These are phyloP conservation scores for Saturnispora sanitii DNA, from an alignment of 805 yeast species.

Conservation along the genomic window DNA sequence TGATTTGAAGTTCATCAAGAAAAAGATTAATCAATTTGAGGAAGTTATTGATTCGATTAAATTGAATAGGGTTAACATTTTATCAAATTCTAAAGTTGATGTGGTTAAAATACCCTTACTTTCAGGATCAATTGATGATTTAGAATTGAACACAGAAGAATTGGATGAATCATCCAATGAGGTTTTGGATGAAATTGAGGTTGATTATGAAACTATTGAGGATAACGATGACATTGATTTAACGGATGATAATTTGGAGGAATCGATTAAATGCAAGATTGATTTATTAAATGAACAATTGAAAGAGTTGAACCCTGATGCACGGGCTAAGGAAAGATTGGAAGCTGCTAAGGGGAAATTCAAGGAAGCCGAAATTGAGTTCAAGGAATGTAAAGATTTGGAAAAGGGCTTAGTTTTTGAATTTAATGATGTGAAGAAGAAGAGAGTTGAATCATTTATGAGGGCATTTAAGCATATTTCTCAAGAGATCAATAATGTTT, in stretches of 20 bases:
- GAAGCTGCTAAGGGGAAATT: conserved; percentile 55
- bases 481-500: conserved; percentile 59
- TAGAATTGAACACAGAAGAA: conserved; percentile 39
- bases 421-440: conserved; percentile 49
- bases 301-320: conserved; percentile 60
- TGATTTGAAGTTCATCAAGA: conserved; percentile 25
- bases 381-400: conserved; percentile 46
- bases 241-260: conserved; percentile 29
- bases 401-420: conserved; percentile 46
- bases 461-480: conserved; percentile 72
- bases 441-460: conserved; percentile 55
- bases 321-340: conserved; percentile 69
- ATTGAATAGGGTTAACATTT: conserved; percentile 45
- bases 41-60: conserved; percentile 46
- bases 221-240: conserved; percentile 36
- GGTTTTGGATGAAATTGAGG: conserved; percentile 35
- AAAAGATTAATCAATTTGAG: conserved; percentile 33
- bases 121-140: conserved; percentile 48
- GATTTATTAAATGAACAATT: conserved; percentile 30
- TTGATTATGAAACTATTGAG: conserved; percentile 49
- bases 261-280: conserved; percentile 19
- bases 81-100: conserved; percentile 69
- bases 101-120: conserved; percentile 52
- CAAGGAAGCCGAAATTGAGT: conserved; percentile 53
- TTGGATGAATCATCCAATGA: conserved; percentile 26